Percentiles rank a stretch among this genome's conserved stretches.
These are phyloP conservation scores for Saccharomycopsis sp. DNA, from an alignment of 805 yeast species.

Conservation along the genomic window DNA sequence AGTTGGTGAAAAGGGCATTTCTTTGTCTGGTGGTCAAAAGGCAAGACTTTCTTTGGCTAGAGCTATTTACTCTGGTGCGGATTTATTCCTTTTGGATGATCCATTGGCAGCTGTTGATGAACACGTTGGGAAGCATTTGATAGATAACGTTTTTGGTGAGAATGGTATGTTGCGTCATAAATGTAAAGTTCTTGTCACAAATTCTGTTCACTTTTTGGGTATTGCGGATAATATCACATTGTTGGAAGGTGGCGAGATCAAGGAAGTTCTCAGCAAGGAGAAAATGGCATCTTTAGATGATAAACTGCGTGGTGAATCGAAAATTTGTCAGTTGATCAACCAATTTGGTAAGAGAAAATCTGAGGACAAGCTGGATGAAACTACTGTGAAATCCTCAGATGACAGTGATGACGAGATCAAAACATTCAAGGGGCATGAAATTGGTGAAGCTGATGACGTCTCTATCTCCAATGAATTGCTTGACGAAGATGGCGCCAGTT, in stretches of 20 bases:
- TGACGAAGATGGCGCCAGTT: conserved; percentile 28
- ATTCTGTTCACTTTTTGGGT: conserved; percentile 71
- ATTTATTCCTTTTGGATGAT: conserved; percentile 83
- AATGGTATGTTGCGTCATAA: conserved; percentile 67
- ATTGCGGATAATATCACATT: conserved; percentile 64
- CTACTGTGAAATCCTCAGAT: neutral
- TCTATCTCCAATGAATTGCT: conserved; percentile 8
- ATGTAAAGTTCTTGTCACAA: conserved; percentile 76
- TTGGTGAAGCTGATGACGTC: conserved; percentile 1
- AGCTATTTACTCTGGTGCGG: conserved; percentile 93
- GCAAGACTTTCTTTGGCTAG: conserved; percentile 91
- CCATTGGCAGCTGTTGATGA: conserved; percentile 95
- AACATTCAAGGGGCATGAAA: conserved; percentile 6
- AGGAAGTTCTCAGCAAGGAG: conserved; percentile 56
- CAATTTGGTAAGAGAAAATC: conserved; percentile 50
- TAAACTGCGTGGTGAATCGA: conserved; percentile 33
- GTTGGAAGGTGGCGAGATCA: conserved; percentile 58
- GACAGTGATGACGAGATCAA: conserved; percentile 8
- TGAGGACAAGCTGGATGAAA: neutral
- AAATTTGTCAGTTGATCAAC: conserved; percentile 43
- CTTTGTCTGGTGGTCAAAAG: conserved; percentile 95
- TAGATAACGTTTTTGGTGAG: conserved; percentile 74
- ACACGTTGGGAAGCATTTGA: conserved; percentile 84
- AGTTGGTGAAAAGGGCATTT: conserved; percentile 96
- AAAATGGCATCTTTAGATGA: conserved; percentile 33